Evolutionary conservation across 805 yeast species (phyloP).

Genomic region (Lachancea nothofagi): DNA sequence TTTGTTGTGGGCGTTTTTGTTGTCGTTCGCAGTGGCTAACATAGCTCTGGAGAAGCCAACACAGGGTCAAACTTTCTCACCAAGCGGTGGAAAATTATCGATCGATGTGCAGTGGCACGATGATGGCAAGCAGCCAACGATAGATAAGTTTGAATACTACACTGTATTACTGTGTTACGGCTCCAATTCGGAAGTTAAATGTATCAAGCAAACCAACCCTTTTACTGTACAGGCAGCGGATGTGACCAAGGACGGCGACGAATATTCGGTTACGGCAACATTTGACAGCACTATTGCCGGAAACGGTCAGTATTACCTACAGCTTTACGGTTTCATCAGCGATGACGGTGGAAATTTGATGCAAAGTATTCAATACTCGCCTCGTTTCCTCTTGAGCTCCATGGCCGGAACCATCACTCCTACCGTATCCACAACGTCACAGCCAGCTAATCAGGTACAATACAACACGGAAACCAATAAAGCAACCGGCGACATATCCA

Average conservation of each 20-base stretch:
- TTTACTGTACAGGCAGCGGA: slow-evolving; percentile 27
- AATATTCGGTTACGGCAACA: slow-evolving; percentile 37
- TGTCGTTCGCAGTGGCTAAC: slow-evolving; percentile 15
- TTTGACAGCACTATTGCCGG: slow-evolving; percentile 44
- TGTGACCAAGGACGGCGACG: slow-evolving; percentile 21
- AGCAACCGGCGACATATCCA: slow-evolving; percentile 36
- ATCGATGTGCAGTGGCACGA: slow-evolving; percentile 49
- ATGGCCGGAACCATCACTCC: slow-evolving; percentile 63
- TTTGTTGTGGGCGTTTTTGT: slow-evolving; percentile 7
- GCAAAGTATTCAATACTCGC: slow-evolving; percentile 68
- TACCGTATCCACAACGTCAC: slow-evolving; percentile 42
- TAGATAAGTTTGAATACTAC: slow-evolving; percentile 40
- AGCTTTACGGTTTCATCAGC: slow-evolving; percentile 46
- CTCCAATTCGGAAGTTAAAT: slow-evolving; percentile 42
- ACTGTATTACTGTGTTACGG: slow-evolving; percentile 68
- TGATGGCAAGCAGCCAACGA: slow-evolving; percentile 43
- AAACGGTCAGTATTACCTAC: slow-evolving; percentile 68
- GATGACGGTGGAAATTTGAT: slow-evolving; percentile 39
- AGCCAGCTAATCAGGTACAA: slow-evolving; percentile 39
- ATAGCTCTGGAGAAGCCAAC: slow-evolving; percentile 25
- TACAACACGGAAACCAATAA: slow-evolving; percentile 33
- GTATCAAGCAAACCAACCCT: slow-evolving; percentile 32
- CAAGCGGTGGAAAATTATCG: slow-evolving; percentile 26
- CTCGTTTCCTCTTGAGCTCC: slow-evolving; percentile 57
- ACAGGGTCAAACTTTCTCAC: slow-evolving; percentile 17